Evolutionary conservation across 1,284 basidiomycete species (phyloP).

Genomic region (Cutaneotrichosporon daszewskae): DNA sequence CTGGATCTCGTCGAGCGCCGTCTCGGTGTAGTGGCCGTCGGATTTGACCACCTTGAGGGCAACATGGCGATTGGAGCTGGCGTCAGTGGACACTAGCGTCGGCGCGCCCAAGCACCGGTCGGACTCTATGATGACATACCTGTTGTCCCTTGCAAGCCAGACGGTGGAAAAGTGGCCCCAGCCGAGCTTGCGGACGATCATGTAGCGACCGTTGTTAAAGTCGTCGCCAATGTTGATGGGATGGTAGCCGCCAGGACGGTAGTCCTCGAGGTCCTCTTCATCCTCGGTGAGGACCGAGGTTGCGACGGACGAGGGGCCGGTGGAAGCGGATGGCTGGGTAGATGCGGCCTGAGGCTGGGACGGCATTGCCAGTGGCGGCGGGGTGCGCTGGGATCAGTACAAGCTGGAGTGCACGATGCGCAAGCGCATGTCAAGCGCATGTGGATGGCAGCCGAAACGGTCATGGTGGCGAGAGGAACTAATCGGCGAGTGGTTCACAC

Average conservation of each 20-base stretch:
- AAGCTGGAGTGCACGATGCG: background rate
- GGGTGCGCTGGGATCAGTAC: background rate
- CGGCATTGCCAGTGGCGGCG: conserved; percentile 12
- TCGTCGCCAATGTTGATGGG: conserved; percentile 92
- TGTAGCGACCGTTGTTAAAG: conserved; percentile 82
- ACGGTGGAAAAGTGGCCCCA: conserved; percentile 98
- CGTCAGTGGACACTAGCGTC: background rate
- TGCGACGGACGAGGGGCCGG: conserved; percentile 28
- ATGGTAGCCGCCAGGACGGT: conserved; percentile 88
- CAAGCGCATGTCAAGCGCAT: background rate
- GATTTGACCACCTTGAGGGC: conserved; percentile 99
- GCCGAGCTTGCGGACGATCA: conserved; percentile 90
- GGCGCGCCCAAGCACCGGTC: background rate
- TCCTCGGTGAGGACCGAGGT: conserved; percentile 48
- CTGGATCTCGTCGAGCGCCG: conserved; percentile 97
- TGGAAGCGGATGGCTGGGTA: conserved; percentile 16
- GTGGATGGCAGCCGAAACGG: background rate
- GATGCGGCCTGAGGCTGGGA: conserved; percentile 9
- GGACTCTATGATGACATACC: conserved; percentile 56
- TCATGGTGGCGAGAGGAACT: no score
- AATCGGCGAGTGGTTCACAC: background rate
- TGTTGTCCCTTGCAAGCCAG: conserved; percentile 81
- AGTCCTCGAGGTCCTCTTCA: conserved; percentile 56
- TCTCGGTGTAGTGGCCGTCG: conserved; percentile 93
- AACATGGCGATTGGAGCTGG: conserved; percentile 87